Conservation (phyloP, 106 monocot species). For the Chionographis japonica region DNA sequence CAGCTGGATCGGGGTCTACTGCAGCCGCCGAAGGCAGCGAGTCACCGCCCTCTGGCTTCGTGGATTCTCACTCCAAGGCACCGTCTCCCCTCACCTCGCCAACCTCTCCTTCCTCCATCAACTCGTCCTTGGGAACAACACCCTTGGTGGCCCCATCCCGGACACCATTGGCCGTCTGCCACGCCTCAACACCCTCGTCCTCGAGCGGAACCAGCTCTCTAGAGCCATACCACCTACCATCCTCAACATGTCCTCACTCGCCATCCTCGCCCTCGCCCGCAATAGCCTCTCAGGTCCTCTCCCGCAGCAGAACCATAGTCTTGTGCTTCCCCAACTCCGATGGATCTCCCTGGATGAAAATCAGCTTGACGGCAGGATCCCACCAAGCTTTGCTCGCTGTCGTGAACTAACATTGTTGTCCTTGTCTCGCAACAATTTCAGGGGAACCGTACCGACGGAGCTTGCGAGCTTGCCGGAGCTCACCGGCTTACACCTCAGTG, state of each 20-base stretch:
- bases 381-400: not conserved
- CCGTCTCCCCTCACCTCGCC: slow-evolving; percentile 12
- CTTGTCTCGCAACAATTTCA: not conserved
- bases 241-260: slow-evolving; percentile 14
- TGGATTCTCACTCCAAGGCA: slow-evolving; percentile 11
- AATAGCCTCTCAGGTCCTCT: slow-evolving; percentile 19
- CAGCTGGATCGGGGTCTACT: slow-evolving; percentile 17
- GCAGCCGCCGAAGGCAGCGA: not conserved
- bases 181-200: not conserved
- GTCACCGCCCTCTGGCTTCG: not conserved
- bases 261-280: not conserved
- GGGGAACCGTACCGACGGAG: slow-evolving; percentile 10
- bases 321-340: not conserved
- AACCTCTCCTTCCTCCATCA: slow-evolving; percentile 11
- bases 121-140: slow-evolving; percentile 3
- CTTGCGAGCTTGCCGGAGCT: slow-evolving; percentile 10
- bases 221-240: slow-evolving; percentile 8
- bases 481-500: not conserved
- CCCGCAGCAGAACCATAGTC: not conserved
- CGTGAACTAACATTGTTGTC: no score
- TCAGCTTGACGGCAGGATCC: slow-evolving; percentile 7
- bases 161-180: slow-evolving; percentile 8
- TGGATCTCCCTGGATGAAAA: slow-evolving; percentile 1
- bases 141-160: slow-evolving; percentile 15
- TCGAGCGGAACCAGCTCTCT: slow-evolving; percentile 6